Percentiles rank a stretch among this genome's conserved stretches.
Evolutionary conservation across 129 eudicot genomes (phyloP).

Genomic region (Flaveria robusta): DNA sequence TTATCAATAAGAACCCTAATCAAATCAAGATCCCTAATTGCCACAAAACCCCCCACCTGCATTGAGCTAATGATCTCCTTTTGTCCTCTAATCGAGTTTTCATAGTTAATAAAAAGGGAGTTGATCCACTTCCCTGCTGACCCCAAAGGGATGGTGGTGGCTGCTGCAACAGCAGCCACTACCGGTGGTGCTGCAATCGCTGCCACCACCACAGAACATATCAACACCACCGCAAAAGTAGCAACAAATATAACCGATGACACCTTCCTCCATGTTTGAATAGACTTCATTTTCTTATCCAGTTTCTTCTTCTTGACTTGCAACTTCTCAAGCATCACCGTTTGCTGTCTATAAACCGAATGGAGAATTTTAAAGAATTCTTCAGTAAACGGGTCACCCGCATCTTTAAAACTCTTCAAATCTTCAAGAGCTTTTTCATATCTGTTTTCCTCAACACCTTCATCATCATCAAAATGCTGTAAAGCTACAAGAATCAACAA

Average conservation of each 20-base stretch:
- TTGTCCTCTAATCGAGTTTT: slow-evolving; percentile 63
- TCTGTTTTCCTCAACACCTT: slow-evolving; percentile 43
- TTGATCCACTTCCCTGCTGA: slow-evolving; percentile 92
- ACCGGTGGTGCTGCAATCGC: slow-evolving; percentile 86
- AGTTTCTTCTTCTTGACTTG: slow-evolving; percentile 57
- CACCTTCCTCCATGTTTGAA: slow-evolving; percentile 68
- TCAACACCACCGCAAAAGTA: slow-evolving; percentile 74
- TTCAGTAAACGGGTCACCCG: slow-evolving; percentile 78
- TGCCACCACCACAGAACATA: slow-evolving; percentile 87
- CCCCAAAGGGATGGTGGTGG: slow-evolving; percentile 66
- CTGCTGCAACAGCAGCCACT: slow-evolving; percentile 81
- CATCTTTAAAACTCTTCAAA: slow-evolving; percentile 60
- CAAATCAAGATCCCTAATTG: slow-evolving; percentile 71
- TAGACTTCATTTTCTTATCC: slow-evolving; percentile 59
- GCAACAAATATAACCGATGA: slow-evolving; percentile 68
- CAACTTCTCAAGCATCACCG: slow-evolving; percentile 70
- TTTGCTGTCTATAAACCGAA: slow-evolving; percentile 67
- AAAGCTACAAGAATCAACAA: slow-evolving; percentile 64
- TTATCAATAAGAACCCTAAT: slow-evolving; percentile 62
- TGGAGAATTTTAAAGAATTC: slow-evolving; percentile 70
- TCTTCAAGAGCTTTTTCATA: slow-evolving; percentile 62
- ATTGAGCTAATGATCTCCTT: slow-evolving; percentile 66
- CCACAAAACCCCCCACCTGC: slow-evolving; percentile 70
- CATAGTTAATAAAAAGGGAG: slow-evolving; percentile 65
- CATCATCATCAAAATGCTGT: slow-evolving; percentile 66